These are phyloP conservation scores for Fragosphaeria purpurea DNA, from an alignment of 2,329 filamentous ascomycete species.

Conservation along the genomic window DNA sequence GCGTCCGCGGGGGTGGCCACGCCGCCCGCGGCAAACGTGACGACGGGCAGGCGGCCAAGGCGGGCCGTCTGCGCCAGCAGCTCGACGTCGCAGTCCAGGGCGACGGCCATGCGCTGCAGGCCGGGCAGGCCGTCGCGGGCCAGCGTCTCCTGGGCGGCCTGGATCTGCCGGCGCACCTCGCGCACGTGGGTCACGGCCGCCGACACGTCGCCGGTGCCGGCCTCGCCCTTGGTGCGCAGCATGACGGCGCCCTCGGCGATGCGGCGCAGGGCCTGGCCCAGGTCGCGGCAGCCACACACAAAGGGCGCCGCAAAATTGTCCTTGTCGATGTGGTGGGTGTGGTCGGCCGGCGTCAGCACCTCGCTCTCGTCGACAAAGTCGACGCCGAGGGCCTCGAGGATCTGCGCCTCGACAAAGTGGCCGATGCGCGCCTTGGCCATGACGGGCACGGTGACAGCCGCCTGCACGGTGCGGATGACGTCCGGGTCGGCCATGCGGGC, in stretches of 20 bases:
- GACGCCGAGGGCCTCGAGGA: slow-evolving; percentile 87
- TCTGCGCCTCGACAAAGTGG: slow-evolving; percentile 97
- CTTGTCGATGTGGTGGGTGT: slow-evolving; percentile 88
- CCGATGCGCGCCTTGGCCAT: slow-evolving; percentile 99
- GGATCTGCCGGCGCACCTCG: slow-evolving; percentile 75
- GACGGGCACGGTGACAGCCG: slow-evolving; percentile 89
- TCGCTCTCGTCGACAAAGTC: slow-evolving; percentile 99
- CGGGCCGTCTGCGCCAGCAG: slow-evolving; percentile 80
- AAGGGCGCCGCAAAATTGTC: slow-evolving; percentile 73
- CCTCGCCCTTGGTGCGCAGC: slow-evolving; percentile 98
- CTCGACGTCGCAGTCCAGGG: slow-evolving; percentile 67
- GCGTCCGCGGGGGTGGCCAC: slow-evolving; percentile 98
- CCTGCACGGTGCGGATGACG: slow-evolving; percentile 94
- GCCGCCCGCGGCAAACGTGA: slow-evolving; percentile 97
- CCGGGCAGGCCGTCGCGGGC: slow-evolving; percentile 39
- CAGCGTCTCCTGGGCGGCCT: slow-evolving; percentile 67
- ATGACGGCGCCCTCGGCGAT: slow-evolving; percentile 93
- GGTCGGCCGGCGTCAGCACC: slow-evolving; percentile 90
- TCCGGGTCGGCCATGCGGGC: slow-evolving; percentile 92
- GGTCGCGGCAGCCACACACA: slow-evolving; percentile 90
- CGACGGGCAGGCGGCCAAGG: slow-evolving; percentile 80
- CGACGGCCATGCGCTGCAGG: slow-evolving; percentile 64
- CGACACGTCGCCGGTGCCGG: slow-evolving; percentile 91
- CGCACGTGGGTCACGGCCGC: slow-evolving; percentile 96
- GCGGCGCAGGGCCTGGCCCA: slow-evolving; percentile 84